Conservation (phyloP, 768 basidiomycete genomes). For the Amyloporia xantha region DNA sequence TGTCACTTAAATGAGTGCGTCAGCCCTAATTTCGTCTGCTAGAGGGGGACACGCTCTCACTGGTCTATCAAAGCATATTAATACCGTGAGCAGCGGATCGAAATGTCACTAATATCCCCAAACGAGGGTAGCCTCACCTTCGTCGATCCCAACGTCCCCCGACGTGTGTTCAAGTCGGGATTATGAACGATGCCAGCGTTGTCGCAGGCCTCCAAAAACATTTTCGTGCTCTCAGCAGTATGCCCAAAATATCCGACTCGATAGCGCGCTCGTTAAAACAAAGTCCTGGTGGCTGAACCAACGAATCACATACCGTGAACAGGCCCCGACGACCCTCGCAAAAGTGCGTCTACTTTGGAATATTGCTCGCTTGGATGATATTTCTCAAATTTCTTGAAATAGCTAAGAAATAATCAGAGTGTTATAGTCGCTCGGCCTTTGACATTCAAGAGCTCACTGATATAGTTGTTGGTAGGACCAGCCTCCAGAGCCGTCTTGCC, state of each 20-base stretch:
- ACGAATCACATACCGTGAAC: conserved; percentile 28
- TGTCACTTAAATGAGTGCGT: conserved; percentile 42
- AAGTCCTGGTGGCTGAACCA: not conserved
- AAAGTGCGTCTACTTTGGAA: conserved; percentile 39
- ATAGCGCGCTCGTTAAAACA: not conserved
- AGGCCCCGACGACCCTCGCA: conserved; percentile 49
- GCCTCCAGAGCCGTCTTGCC: conserved; percentile 38
- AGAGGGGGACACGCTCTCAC: too few species aligned
- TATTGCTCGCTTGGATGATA: conserved; percentile 44
- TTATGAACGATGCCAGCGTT: conserved; percentile 44
- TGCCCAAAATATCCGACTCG: conserved; percentile 50
- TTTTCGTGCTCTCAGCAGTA: conserved; percentile 38
- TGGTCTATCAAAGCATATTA: too few species aligned
- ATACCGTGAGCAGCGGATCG: not conserved
- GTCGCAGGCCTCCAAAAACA: conserved; percentile 48
- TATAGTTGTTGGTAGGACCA: conserved; percentile 56
- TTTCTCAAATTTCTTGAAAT: conserved; percentile 63
- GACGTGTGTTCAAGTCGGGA: conserved; percentile 50
- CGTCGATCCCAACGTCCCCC: conserved; percentile 54
- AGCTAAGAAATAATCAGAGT: conserved; percentile 30
- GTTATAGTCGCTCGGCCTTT: not conserved
- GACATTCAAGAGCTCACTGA: conserved; percentile 27
- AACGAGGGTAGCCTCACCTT: conserved; percentile 36
- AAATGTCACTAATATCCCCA: not conserved
- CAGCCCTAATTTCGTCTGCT: not conserved